Evolutionary conservation across 164 flowering plant species (phyloP).

Genomic region (Protea cynaroides): DNA sequence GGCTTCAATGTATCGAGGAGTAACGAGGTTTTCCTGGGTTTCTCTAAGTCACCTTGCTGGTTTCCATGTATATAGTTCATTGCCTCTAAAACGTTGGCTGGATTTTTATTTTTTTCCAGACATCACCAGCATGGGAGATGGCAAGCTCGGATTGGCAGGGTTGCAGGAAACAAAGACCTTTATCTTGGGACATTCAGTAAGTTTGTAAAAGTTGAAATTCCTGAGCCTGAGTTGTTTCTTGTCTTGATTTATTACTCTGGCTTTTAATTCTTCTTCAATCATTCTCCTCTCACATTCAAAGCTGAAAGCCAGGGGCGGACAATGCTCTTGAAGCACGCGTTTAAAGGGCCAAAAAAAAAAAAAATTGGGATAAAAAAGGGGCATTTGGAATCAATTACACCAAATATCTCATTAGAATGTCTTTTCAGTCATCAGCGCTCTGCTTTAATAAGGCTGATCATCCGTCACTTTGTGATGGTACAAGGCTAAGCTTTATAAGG

Average conservation of each 20-base stretch:
- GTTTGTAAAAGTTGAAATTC: constrained; percentile 12
- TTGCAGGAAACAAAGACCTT: constrained; percentile 91
- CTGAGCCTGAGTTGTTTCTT: background rate
- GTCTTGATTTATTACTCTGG: background rate
- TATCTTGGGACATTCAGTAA: constrained; percentile 88
- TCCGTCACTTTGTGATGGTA: background rate
- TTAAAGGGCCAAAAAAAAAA: constrained; percentile 9
- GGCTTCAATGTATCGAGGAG: constrained; percentile 91
- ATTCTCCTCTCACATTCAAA: background rate
- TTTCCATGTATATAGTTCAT: background rate
- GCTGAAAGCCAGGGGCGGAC: background rate
- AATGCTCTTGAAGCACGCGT: constrained; percentile 1
- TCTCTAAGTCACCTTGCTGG: background rate
- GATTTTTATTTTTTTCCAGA: constrained; percentile 26
- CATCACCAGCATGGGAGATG: constrained; percentile 95
- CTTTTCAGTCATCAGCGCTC: constrained; percentile 13
- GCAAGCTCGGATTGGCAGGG: constrained; percentile 92
- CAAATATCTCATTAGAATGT: constrained; percentile 5
- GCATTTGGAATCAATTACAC: constrained; percentile 8
- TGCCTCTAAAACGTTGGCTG: constrained; percentile 1
- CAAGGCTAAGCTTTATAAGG: constrained; percentile 15
- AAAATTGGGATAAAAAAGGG: too few relatives aligned
- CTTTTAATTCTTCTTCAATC: background rate
- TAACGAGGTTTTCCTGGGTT: constrained; percentile 56
- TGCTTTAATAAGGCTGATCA: constrained; percentile 29